Percentiles rank a stretch among this genome's conserved stretches.
Conservation (phyloP, 129 eudicot species). For the Ambrosia artemisiifolia region DNA sequence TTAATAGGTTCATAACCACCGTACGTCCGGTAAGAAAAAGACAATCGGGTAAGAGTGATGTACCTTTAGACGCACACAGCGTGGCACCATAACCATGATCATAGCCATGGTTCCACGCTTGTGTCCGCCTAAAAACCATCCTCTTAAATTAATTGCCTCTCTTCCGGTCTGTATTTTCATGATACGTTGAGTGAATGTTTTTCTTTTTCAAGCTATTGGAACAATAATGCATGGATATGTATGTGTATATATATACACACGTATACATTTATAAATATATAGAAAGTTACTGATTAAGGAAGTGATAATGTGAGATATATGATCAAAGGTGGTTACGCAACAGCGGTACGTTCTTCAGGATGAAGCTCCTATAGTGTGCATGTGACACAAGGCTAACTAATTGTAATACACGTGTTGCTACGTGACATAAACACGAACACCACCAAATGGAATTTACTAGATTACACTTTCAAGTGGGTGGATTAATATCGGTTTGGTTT, state of each 20-base stretch:
- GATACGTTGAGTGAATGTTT: too few species aligned
- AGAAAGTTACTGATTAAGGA: background rate
- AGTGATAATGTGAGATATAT: background rate
- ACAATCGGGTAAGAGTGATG: conserved; percentile 3
- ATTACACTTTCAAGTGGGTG: background rate
- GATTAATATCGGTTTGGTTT: background rate
- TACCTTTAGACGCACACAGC: conserved; percentile 38
- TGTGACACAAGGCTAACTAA: conserved; percentile 18
- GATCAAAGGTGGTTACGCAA: background rate
- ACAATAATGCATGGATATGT: background rate
- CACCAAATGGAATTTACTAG: background rate
- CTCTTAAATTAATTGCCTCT: conserved; percentile 6
- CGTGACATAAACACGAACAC: background rate
- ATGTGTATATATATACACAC: background rate
- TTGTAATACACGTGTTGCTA: background rate
- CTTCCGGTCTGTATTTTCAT: too few species aligned
- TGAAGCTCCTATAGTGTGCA: conserved; percentile 22
- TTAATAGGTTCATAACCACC: background rate
- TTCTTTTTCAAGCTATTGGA: too few species aligned
- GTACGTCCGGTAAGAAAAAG: background rate
- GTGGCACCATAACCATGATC: conserved; percentile 26
- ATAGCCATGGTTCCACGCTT: conserved; percentile 21
- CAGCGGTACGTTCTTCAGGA: conserved; percentile 5
- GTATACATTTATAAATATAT: background rate
- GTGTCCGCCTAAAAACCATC: conserved; percentile 30